phyloP scores from a whole-genome alignment of 2,329 filamentous ascomycete genomes.

The Byssoonygena ceratinophila region DNA sequence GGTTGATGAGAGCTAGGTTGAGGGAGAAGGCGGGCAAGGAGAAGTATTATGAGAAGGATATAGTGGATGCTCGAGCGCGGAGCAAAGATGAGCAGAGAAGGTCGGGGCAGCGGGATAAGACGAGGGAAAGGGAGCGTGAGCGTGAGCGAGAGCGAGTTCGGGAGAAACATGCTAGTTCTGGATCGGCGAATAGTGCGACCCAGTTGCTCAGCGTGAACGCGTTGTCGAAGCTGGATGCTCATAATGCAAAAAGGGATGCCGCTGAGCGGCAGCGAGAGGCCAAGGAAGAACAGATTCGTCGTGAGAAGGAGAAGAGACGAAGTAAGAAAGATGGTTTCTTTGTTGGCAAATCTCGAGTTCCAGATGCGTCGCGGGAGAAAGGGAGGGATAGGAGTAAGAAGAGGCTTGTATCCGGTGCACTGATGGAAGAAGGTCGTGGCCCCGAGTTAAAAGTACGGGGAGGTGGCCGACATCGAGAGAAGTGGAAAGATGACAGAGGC shows the following conservation, averaged over 20 bases:
- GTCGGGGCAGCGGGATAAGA: background rate
- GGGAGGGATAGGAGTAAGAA: slow-evolving; percentile 34
- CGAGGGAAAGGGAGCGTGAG: slow-evolving; percentile 12
- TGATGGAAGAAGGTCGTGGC: slow-evolving; percentile 55
- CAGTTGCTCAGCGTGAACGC: slow-evolving; percentile 44
- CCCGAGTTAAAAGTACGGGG: slow-evolving; percentile 44
- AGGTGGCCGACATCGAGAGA: slow-evolving; percentile 36
- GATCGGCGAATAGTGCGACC: slow-evolving; percentile 35
- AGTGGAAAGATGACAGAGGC: slow-evolving; percentile 27
- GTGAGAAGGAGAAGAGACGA: slow-evolving; percentile 28
- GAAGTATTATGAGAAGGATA: slow-evolving; percentile 16
- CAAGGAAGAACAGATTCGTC: slow-evolving; percentile 22
- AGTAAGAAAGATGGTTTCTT: slow-evolving; percentile 17
- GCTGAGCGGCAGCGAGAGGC: slow-evolving; percentile 36
- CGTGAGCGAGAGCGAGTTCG: slow-evolving; percentile 14
- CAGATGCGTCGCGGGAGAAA: slow-evolving; percentile 15
- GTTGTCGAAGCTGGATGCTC: slow-evolving; percentile 54
- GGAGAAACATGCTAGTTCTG: slow-evolving; percentile 32
- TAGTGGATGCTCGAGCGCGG: slow-evolving; percentile 1
- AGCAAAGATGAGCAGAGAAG: slow-evolving; percentile 2
- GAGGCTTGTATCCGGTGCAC: slow-evolving; percentile 58
- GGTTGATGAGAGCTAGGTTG: slow-evolving; percentile 11
- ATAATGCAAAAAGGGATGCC: slow-evolving; percentile 47
- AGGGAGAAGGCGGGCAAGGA: slow-evolving; percentile 22
- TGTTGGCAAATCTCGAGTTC: slow-evolving; percentile 16